phyloP scores from a whole-genome alignment of 495 filamentous ascomycete species.

The Astrothelium subdiscretum region DNA sequence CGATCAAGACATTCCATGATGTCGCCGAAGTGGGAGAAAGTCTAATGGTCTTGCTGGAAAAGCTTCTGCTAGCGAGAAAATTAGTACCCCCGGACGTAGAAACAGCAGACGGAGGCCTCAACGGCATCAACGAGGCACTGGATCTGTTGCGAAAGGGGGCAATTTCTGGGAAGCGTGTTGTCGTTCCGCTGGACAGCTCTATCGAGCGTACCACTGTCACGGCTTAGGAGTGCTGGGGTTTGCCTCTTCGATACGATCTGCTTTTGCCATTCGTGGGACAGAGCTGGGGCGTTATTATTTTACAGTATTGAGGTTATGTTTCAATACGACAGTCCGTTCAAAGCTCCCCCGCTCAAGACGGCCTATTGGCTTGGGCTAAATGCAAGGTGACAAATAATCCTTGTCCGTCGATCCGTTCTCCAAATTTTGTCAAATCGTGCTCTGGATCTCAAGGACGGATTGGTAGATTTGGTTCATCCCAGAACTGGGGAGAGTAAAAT shows the following conservation, averaged over 20 bases:
- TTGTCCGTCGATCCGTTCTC: neutral
- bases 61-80: conserved; percentile 36
- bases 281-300: too few species aligned
- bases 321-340: neutral
- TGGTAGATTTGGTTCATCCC: neutral
- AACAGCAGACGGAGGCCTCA: conserved; percentile 45
- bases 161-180: conserved; percentile 16
- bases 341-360: neutral
- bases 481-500: too few species aligned
- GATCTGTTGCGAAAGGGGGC: conserved; percentile 46
- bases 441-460: neutral
- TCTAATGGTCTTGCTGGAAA: conserved; percentile 49
- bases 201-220: neutral
- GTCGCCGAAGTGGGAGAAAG: conserved; percentile 43
- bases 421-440: neutral
- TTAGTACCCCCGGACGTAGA: conserved; percentile 48
- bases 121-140: conserved; percentile 50
- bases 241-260: neutral
- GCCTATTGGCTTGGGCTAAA: neutral
- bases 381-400: neutral
- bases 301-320: neutral
- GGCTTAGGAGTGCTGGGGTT: neutral
- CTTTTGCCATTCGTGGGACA: neutral
- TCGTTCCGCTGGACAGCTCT: conserved; percentile 9
- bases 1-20: conserved; percentile 59